A percentile compares a stretch with the other conserved stretches of the same genome.
phyloP scores from a whole-genome alignment of 768 basidiomycete species.

The Collybiopsis luxurians region DNA sequence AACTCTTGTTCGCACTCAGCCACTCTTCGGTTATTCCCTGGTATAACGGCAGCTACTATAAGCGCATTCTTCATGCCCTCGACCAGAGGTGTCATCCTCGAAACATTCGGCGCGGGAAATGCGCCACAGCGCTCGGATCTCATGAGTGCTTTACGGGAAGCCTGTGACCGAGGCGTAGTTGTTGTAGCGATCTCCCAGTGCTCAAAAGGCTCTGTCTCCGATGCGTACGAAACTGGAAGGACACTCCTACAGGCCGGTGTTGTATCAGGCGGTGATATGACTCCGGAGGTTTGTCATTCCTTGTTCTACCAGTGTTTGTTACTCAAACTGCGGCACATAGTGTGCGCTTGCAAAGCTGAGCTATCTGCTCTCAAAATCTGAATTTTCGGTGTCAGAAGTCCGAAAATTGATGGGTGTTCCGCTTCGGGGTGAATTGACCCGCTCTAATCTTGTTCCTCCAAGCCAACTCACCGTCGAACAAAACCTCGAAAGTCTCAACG shows the following conservation, averaged over 20 bases:
- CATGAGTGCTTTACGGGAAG: slow-evolving; percentile 72
- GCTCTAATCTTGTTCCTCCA: slow-evolving; percentile 39
- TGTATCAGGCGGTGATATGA: slow-evolving; percentile 89
- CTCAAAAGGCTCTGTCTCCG: slow-evolving; percentile 79
- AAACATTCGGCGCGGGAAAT: slow-evolving; percentile 93
- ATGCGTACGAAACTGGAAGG: slow-evolving; percentile 79
- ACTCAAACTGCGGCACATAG: slow-evolving; percentile 33
- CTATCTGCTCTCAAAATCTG: slow-evolving; percentile 86
- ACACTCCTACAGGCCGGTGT: slow-evolving; percentile 71
- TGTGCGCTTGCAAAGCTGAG: slow-evolving; percentile 88
- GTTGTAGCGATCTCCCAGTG: slow-evolving; percentile 94
- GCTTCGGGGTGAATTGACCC: slow-evolving; percentile 86
- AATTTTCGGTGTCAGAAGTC: slow-evolving; percentile 65
- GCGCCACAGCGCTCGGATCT: slow-evolving; percentile 82
- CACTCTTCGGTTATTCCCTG: slow-evolving; percentile 82
- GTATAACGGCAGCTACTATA: slow-evolving; percentile 73
- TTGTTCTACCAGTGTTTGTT: neutral
- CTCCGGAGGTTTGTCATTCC: slow-evolving; percentile 67
- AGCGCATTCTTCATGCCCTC: slow-evolving; percentile 75
- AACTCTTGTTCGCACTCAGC: slow-evolving; percentile 37
- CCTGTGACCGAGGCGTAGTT: slow-evolving; percentile 79
- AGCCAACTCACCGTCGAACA: slow-evolving; percentile 43
- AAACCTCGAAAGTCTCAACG: slow-evolving; percentile 59
- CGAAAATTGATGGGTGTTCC: slow-evolving; percentile 74
- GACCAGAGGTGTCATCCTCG: slow-evolving; percentile 78